Conservation (phyloP, 345 rosid species). For the Rhizophora mangle region DNA sequence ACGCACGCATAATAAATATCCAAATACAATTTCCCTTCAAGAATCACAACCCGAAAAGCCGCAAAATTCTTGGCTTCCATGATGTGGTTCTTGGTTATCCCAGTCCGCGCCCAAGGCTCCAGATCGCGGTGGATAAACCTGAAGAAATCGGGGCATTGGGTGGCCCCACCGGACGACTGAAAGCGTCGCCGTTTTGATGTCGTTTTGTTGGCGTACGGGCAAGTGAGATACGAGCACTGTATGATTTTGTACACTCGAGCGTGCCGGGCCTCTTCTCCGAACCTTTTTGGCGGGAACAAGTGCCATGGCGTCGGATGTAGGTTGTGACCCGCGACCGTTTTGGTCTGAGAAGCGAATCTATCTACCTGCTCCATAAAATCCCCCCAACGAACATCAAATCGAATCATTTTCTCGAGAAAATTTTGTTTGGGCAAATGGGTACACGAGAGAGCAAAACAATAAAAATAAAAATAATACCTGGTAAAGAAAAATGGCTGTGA, state of each 20-base stretch:
- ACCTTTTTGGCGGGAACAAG: slow-evolving; percentile 55
- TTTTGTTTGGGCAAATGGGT: background rate
- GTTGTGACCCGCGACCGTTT: slow-evolving; percentile 85
- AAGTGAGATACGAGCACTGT: slow-evolving; percentile 83
- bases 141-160: slow-evolving; percentile 67
- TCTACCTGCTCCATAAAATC: slow-evolving; percentile 53
- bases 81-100: slow-evolving; percentile 54
- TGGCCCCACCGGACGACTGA: slow-evolving; percentile 13
- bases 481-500: slow-evolving; percentile 60
- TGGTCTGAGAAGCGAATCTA: slow-evolving; percentile 53
- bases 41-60: slow-evolving; percentile 66
- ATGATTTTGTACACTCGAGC: slow-evolving; percentile 64
- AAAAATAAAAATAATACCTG: slow-evolving; percentile 40
- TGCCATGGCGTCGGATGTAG: slow-evolving; percentile 96
- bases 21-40: slow-evolving; percentile 55
- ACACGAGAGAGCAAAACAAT: background rate
- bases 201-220: slow-evolving; percentile 37
- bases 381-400: slow-evolving; percentile 20
- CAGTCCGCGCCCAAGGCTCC: slow-evolving; percentile 63
- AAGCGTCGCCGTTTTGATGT: slow-evolving; percentile 6
- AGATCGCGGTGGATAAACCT: slow-evolving; percentile 70
- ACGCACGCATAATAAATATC: slow-evolving; percentile 89
- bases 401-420: no score
- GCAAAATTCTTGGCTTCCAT: slow-evolving; percentile 51
- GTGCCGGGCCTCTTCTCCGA: slow-evolving; percentile 43